These are phyloP conservation scores for Rhododendron ovatum DNA, from an alignment of 148 eudicot species.

Conservation along the genomic window DNA sequence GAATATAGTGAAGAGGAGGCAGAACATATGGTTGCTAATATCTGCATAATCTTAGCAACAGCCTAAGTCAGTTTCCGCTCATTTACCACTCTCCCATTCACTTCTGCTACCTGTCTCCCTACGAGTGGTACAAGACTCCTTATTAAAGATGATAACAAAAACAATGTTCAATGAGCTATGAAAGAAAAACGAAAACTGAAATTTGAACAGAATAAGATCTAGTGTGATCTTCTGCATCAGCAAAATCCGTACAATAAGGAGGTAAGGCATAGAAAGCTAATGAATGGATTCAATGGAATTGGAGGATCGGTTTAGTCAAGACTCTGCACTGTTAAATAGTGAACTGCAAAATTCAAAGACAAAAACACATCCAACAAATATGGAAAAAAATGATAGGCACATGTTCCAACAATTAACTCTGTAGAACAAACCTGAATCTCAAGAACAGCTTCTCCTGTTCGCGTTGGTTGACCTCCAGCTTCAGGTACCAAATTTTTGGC, in stretches of 20 bases:
- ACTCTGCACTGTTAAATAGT: background rate
- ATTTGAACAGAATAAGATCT: background rate
- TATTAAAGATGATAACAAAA: background rate
- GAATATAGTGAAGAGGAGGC: background rate
- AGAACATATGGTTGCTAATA: background rate
- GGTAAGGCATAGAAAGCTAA: background rate
- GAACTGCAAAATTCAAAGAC: background rate
- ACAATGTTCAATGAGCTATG: background rate
- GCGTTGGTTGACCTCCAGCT: conserved; percentile 95
- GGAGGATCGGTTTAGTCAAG: background rate
- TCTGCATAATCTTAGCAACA: background rate
- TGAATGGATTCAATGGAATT: background rate
- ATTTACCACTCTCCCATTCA: background rate
- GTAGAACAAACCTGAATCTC: conserved; percentile 68
- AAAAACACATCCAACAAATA: background rate
- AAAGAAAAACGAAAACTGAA: background rate
- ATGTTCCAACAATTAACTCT: conserved; percentile 10
- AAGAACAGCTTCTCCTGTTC: conserved; percentile 98
- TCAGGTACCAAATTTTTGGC: conserved; percentile 99
- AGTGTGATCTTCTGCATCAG: background rate
- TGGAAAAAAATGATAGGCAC: background rate
- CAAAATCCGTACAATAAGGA: background rate
- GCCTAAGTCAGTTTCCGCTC: background rate
- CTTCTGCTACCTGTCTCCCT: background rate
- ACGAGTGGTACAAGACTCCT: background rate